Base-by-base conservation (phyloP, 805 yeast genomes). In the Myxozyma neotropica region DNA sequence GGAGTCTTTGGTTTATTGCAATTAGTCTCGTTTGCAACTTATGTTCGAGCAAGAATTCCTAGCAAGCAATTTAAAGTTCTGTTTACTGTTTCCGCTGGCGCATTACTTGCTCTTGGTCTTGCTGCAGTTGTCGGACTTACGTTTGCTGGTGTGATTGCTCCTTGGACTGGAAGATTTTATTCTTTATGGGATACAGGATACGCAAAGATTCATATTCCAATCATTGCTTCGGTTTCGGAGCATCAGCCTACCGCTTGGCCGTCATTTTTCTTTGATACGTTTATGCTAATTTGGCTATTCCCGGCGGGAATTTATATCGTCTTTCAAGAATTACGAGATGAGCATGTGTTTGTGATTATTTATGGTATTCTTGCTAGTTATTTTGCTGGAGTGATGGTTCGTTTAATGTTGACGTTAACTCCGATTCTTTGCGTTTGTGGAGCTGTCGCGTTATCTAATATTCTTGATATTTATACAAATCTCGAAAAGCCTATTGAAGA, bases 231-330 rank as follows among this genome's bases (percentile, higher is more conserved):
- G 2, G 99, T 94, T 39, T 89, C 97, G 13, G 99, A 94, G 78
- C 99, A 94, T 79, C 99, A 94, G 80, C 99, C 99, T 60, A 93
- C 98, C n/a, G 96, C 99, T 3, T 94, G 99, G 99, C 96, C 98
- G 10, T 85, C 97, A 12, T 95, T 94, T 74, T 94, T 90, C 82
- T 89, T 93, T 73, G 99, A 94, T 74, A 86, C 94, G 53, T 89
- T 85, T 70, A 83, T 93, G 80, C 80, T 94, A 75, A 89, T 93
- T 70, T 95, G 99, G 99, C 80, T 94, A 68, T 94, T 94, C 89
- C 99, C 99, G 54, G 97, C 92, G 4, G 99, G 99, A 65, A 87
- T 95, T 51, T 94, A 88, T 77, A 75, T 94, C 67, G 81, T 93
- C 68, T 88, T 94, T 82, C 88, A 88, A 74, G 97, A 94, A 61